Base-by-base conservation (phyloP, 306 rosid species). In the Rosa persica region DNA sequence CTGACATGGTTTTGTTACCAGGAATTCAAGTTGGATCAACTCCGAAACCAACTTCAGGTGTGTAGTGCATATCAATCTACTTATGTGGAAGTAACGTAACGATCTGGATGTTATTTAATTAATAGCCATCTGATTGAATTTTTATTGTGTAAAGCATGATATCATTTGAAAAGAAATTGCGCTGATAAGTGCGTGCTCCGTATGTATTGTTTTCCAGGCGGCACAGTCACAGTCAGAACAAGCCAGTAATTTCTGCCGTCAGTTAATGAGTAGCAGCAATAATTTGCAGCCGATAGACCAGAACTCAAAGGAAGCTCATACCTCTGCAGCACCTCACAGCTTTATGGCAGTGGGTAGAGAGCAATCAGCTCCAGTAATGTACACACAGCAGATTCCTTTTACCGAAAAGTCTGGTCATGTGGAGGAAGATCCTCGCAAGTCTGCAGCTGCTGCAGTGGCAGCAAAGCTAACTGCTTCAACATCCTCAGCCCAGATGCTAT, bases 401-500 rank as follows among this genome's bases (percentile, higher is more conserved):
- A 74, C 91, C 57, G 86, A 87, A 78, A 89, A 87, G 51, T 72
- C 93, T 73, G 94, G 86, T 43, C 90, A 80, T 5, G 20, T 25
- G 34, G 95, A 88, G 81, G 98, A 90, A 73, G 97, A 95, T 75
- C 89, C 92, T 2, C 95, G 90, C 73, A 95, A 91, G 82, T 92
- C 99, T 71, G 99, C 98, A 16, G 99, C 99, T 39, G 99, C 99
- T 43, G 99, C 98, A 19, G 97, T 95, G 82, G 99, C 99, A 8
- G 99, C 99, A 22, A 93, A 95, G 85, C 89, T 95, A 65, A 90
- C 99, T 2, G 98, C 97, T 23, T 95, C 99, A 4, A 93, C 98
- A 42, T 93, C 98, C 80, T 95, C 99, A 0, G 98, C 89, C 17
- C 90, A 95, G 85, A 91, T 95, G 99, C 93, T 95, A 70, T 89